Conservation (phyloP, 83 land plant species). For the Diphasiastrum complanatum region DNA sequence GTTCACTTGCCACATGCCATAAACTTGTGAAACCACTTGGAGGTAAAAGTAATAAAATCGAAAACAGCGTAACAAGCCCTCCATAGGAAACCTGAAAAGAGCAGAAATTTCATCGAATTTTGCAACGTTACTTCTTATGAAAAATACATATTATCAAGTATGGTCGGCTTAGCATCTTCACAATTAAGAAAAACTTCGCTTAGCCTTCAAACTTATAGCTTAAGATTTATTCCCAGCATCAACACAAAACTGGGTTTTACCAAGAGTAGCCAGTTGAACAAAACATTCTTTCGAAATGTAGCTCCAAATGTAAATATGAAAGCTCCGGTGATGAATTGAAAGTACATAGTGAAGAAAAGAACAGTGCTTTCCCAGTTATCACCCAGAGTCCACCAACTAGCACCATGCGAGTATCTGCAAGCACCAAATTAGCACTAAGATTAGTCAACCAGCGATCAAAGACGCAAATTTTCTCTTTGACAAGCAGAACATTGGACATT, state of each 20-base stretch:
- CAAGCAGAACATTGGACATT: slow-evolving; percentile 5
- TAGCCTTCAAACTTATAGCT: not conserved
- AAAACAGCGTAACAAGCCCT: not conserved
- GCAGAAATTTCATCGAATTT: too few relatives aligned
- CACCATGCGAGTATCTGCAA: not conserved
- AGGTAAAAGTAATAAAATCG: slow-evolving; percentile 4
- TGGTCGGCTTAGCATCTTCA: not conserved
- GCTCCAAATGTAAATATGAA: slow-evolving; percentile 6
- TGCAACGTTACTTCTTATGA: not conserved
- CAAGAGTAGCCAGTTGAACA: not conserved
- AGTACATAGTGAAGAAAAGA: slow-evolving; percentile 12
- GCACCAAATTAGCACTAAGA: too few relatives aligned
- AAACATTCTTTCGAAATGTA: slow-evolving; percentile 5
- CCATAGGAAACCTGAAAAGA: slow-evolving; percentile 10
- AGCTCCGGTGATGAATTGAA: slow-evolving; percentile 8
- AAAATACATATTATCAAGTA: not conserved
- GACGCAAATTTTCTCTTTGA: not conserved
- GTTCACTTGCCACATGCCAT: slow-evolving; percentile 15
- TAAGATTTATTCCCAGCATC: too few relatives aligned
- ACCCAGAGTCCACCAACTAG: slow-evolving; percentile 16
- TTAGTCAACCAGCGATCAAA: too few relatives aligned
- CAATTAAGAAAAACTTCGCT: not conserved
- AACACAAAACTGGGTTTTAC: too few relatives aligned
- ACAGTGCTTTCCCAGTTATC: slow-evolving; percentile 16
- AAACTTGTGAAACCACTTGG: not conserved